Evolutionary conservation across 1,284 basidiomycete species (phyloP).

Genomic region (Cryptococcus sp.): DNA sequence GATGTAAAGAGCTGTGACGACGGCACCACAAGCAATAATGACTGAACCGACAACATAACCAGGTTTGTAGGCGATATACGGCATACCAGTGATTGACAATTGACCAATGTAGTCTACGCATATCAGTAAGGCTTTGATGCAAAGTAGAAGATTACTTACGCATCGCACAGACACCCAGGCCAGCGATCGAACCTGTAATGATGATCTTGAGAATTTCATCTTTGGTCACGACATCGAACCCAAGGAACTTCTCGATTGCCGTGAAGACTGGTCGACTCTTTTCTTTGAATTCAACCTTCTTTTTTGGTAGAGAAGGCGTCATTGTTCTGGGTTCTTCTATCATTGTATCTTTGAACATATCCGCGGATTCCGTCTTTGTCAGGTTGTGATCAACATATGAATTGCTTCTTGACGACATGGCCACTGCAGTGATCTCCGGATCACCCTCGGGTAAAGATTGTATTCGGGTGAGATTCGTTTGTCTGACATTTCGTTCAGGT

Average conservation of each 20-base stretch:
- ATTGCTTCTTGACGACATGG: too few species aligned
- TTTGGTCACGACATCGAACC: conserved; percentile 44
- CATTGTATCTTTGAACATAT: too few species aligned
- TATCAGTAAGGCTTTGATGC: conserved; percentile 1
- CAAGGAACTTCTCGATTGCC: conserved; percentile 31
- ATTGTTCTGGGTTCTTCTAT: too few species aligned
- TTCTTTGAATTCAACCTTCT: conserved; percentile 3
- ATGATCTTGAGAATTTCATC: conserved; percentile 46
- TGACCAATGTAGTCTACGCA: conserved; percentile 50
- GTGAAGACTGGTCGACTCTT: conserved; percentile 4
- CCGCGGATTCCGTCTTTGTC: too few species aligned
- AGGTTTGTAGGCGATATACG: conserved; percentile 45
- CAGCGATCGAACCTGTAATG: conserved; percentile 46
- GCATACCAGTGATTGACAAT: conserved; percentile 47
- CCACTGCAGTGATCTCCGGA: conserved; percentile 7
- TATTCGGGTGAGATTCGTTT: conserved; percentile 28
- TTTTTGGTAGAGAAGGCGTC: background rate
- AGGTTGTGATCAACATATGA: too few species aligned
- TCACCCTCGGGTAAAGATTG: conserved; percentile 41
- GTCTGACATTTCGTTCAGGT: background rate
- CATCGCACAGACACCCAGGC: conserved; percentile 50
- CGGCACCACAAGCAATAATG: conserved; percentile 48
- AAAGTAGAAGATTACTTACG: conserved; percentile 32
- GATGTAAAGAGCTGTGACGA: conserved; percentile 49
- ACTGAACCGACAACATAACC: conserved; percentile 47